Percentiles rank a stretch among this genome's conserved stretches.
Conservation (phyloP, 129 eudicot species). For the carrot (Daucus carota) region DH1_v3.0 NC_030383.2:1418001-1418500, state of each 20-base stretch:
- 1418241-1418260: conserved; percentile 32
- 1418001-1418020: conserved; percentile 64
- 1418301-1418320: conserved; percentile 77
- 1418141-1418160: conserved; percentile 64
- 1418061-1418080: conserved; percentile 52
- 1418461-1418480: conserved; percentile 74
- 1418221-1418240: conserved; percentile 30
- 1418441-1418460: conserved; percentile 41
- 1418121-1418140: conserved; percentile 54
- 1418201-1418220: conserved; percentile 62
- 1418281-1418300: conserved; percentile 80
- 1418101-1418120: conserved; percentile 55
- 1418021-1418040: conserved; percentile 63
- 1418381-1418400: conserved; percentile 46
- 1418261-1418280: conserved; percentile 63
- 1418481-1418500: conserved; percentile 63
- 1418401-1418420: conserved; percentile 52
- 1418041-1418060: conserved; percentile 49
- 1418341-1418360: conserved; percentile 52
- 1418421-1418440: conserved; percentile 41
- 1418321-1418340: conserved; percentile 55
- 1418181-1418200: conserved; percentile 70
- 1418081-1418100: conserved; percentile 62
- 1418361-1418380: conserved; percentile 67
- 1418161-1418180: conserved; percentile 87